Percentiles rank a stretch among this genome's conserved stretches.
Conservation (phyloP, 148 eudicot species). For the Oxyria digyna region DNA sequence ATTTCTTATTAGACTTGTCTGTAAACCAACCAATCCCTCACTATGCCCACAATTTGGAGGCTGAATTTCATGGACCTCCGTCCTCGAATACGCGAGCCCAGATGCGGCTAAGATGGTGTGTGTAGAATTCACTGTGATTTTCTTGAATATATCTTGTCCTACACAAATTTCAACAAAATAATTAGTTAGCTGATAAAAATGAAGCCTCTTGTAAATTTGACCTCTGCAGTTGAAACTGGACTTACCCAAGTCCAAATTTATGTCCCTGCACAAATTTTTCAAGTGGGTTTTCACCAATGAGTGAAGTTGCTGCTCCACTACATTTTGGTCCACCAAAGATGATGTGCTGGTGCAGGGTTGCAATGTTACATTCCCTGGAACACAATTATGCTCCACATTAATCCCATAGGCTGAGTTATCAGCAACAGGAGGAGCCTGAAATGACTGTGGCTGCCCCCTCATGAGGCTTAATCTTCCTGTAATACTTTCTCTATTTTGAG, state of each 20-base stretch:
- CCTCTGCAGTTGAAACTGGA: neutral
- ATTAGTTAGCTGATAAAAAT: neutral
- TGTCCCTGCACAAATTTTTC: constrained; percentile 22
- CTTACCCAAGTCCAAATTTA: constrained; percentile 30
- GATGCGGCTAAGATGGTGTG: constrained; percentile 47
- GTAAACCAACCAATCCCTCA: neutral
- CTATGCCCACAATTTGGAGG: neutral
- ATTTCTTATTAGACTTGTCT: constrained; percentile 20
- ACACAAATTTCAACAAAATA: constrained; percentile 6
- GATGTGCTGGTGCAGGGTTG: constrained; percentile 33
- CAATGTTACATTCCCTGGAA: constrained; percentile 25
- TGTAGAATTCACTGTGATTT: constrained; percentile 11
- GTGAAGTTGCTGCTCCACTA: constrained; percentile 30
- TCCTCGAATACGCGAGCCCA: constrained; percentile 26
- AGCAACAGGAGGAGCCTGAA: constrained; percentile 22
- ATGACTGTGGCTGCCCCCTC: constrained; percentile 19
- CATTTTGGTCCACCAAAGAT: constrained; percentile 19
- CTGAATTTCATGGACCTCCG: constrained; percentile 21
- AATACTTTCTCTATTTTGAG: constrained; percentile 17
- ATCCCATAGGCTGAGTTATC: constrained; percentile 21
- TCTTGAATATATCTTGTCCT: constrained; percentile 30
- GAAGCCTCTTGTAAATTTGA: too few relatives aligned
- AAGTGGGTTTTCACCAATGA: constrained; percentile 35
- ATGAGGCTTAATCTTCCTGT: constrained; percentile 18
- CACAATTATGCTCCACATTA: constrained; percentile 16